Conservation (phyloP, 495 filamentous ascomycete genomes). For the Apiosordaria backusii region DNA sequence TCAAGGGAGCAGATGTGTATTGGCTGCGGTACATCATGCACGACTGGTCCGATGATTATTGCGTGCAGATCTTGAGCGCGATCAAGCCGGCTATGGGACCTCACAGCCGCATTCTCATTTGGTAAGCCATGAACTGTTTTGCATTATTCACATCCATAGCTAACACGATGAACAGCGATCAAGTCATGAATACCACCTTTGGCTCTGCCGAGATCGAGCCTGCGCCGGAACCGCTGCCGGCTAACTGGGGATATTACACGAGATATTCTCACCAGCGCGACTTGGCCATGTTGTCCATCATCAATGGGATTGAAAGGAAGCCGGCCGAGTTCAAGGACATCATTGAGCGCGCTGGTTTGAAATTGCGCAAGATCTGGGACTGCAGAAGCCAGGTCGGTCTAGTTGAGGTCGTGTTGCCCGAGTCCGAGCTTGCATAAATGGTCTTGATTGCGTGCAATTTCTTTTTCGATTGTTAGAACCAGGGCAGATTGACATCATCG, state of each 20-base stretch:
- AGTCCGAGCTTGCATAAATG: not conserved
- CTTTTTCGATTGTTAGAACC: not conserved
- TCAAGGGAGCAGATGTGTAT: not conserved
- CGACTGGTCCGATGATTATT: not conserved
- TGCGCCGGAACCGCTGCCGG: not conserved
- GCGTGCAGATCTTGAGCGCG: not conserved
- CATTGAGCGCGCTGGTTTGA: not conserved
- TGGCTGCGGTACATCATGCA: conserved; percentile 3
- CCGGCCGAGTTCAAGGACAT: conserved; percentile 4
- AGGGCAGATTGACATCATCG: too few relatives aligned
- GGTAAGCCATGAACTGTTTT: not conserved
- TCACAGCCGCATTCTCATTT: not conserved
- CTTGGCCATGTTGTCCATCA: not conserved
- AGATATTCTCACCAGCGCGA: not conserved
- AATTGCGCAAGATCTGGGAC: not conserved
- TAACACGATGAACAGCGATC: not conserved
- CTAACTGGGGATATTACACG: conserved; percentile 2
- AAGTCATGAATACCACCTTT: conserved; percentile 1
- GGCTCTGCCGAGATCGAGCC: not conserved
- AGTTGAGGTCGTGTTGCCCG: not conserved
- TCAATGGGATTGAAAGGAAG: not conserved
- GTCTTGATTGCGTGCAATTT: not conserved
- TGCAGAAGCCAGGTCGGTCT: conserved; percentile 1
- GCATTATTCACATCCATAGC: not conserved
- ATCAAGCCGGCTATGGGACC: not conserved